Percentiles rank a stretch among this genome's conserved stretches.
phyloP scores from a whole-genome alignment of 2,329 filamentous ascomycete species.

The Xylogone sp. region DNA sequence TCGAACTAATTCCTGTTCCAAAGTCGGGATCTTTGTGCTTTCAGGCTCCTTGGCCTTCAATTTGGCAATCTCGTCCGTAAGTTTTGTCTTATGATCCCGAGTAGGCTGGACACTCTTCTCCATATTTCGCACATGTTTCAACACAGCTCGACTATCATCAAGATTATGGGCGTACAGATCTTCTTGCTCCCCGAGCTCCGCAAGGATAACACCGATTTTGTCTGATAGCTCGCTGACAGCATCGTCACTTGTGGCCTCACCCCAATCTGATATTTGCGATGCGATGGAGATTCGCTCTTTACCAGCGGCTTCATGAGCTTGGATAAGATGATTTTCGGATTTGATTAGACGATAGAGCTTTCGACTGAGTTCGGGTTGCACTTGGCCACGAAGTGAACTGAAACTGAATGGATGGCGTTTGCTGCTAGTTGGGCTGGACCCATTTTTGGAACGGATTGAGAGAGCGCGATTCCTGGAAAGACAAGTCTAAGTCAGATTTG shows the following conservation, averaged over 20 bases:
- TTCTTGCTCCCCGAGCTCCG: conserved; percentile 92
- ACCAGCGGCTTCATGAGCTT: conserved; percentile 77
- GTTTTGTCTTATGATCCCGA: conserved; percentile 80
- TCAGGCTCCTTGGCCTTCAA: conserved; percentile 90
- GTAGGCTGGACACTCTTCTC: conserved; percentile 94
- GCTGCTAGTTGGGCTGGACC: conserved; percentile 30
- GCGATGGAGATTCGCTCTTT: conserved; percentile 83
- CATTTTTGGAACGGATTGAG: conserved; percentile 60
- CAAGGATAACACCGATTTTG: conserved; percentile 89
- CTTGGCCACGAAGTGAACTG: conserved; percentile 76
- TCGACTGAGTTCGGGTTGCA: conserved; percentile 84
- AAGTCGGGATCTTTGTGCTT: conserved; percentile 72
- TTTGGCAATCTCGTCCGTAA: conserved; percentile 87
- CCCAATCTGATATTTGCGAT: conserved; percentile 92
- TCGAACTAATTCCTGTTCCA: conserved; percentile 95
- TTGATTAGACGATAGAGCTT: conserved; percentile 92
- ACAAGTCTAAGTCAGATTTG: neutral
- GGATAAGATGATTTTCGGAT: conserved; percentile 84
- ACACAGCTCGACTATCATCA: conserved; percentile 74
- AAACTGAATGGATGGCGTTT: conserved; percentile 75
- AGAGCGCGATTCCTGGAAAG: conserved; percentile 66
- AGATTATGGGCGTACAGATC: conserved; percentile 81
- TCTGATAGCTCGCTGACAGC: conserved; percentile 86
- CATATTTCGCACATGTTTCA: conserved; percentile 94
- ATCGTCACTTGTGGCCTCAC: conserved; percentile 85